Evolutionary conservation across 768 basidiomycete species (phyloP), one percentile per base, ranked within the genome.

Genomic region (Pisolithus microcarpus): DNA sequence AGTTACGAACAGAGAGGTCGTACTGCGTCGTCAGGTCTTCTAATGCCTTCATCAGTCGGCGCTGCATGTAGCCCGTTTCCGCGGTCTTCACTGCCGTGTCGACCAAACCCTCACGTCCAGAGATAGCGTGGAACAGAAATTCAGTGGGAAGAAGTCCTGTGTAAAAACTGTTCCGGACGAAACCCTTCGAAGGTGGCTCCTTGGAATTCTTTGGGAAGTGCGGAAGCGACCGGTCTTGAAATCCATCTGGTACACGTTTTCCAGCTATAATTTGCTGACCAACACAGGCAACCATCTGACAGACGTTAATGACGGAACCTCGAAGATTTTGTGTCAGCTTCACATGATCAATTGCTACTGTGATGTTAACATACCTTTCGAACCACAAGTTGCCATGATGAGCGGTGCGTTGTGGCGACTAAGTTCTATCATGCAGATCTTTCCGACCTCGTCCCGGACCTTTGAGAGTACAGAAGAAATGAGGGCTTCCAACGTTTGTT

Each of bases 51-150:
- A 99, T 98, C 54, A 99, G 69, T 51, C 96, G 89, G 46, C 96
- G 83, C 63, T 95, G 92, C 95, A 99, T 99, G 72, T 99, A 99
- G 38, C 96, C 96, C 1, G 96, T 99, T 69, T 99, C 96, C 13
- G 96, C 96, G 0, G 96, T 99, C 72, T 99, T 99, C 70, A 99
- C 96, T 23, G 96, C 96, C 0, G 96, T 99, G 71, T 99, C 96
- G 61, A 99, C 95, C 48, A 99, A 71, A 70, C 96, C 96, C 72
- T 98, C 96, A 61, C 96, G 86, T 52, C 96, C 96, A 13, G 94
- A 96, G 58, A 99, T 97, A 49, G 96, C 96, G 70, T 99, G 96
- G 75, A 98, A 98, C 48, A 99, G 66, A 72, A 99, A 99, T 63
- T 99, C 96, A 16, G 94, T 94, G 0, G 96, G 88, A 0, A 79